These are phyloP conservation scores for Axilococcus clingmanii DNA, from an alignment of 139 green algal genomes.

Conservation along the genomic window DNA sequence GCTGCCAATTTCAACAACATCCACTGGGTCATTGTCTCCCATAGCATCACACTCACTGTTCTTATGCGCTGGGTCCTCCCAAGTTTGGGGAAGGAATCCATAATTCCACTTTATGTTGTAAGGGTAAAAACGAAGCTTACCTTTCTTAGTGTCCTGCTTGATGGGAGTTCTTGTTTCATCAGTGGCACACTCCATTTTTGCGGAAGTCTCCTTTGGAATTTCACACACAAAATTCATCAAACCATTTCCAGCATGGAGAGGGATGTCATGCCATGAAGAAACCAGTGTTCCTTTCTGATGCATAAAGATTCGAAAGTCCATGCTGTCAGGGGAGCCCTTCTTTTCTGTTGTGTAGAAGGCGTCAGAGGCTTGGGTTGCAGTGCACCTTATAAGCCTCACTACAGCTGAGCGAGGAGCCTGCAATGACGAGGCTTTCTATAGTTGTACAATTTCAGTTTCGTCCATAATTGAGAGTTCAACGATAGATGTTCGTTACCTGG, in stretches of 20 bases:
- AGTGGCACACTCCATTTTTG: slow-evolving; percentile 98
- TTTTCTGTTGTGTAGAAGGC: too few species aligned
- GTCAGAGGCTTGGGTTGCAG: too few species aligned
- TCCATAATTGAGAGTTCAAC: too few species aligned
- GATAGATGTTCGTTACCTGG: too few species aligned
- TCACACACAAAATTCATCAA: slow-evolving; percentile 93
- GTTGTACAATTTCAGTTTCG: too few species aligned
- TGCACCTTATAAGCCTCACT: too few species aligned
- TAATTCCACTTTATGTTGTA: slow-evolving; percentile 99
- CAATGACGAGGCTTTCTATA: too few species aligned
- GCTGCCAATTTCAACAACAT: slow-evolving; percentile 95
- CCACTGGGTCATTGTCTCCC: slow-evolving; percentile 97
- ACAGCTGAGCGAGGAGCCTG: too few species aligned
- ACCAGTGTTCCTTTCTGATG: slow-evolving; percentile 48
- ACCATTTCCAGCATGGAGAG: slow-evolving; percentile 76
- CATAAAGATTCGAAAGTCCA: slow-evolving; percentile 85
- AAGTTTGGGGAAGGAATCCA: slow-evolving; percentile 96
- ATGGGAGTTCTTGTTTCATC: slow-evolving; percentile 92
- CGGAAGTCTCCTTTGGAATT: slow-evolving; percentile 96
- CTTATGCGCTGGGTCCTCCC: slow-evolving; percentile 75
- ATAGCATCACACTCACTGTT: slow-evolving; percentile 44
- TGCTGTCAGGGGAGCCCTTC: slow-evolving; percentile 56
- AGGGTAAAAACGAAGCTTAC: slow-evolving; percentile 96
- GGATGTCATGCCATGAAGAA: slow-evolving; percentile 97
- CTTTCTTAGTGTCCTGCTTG: slow-evolving; percentile 99